Base-by-base conservation (phyloP, 495 filamentous ascomycete species). In the Penicillium taxi region DNA sequence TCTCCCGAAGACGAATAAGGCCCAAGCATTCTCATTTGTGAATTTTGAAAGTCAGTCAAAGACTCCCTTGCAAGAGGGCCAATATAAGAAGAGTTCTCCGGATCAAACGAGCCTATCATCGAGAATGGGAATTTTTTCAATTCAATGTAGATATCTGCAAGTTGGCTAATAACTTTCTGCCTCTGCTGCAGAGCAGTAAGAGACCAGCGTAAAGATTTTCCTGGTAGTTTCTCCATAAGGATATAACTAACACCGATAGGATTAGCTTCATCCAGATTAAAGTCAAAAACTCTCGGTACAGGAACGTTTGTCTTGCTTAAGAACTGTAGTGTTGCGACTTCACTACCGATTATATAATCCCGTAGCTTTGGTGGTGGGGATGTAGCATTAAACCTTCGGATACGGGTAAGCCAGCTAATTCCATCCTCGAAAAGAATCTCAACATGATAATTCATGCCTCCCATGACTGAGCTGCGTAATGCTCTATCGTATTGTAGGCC, bases 151-250 rank as follows among this genome's bases (percentile, higher is more conserved):
- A 64, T 45, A 26, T 69, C 64, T 6, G 53, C 64, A 14, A 66
- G 47, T 44, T 69, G 58, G 33, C 46, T 33, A 45, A 59, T 44
- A 5, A 72, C 42, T 31, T 59, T 63, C 12, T 33, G 32, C 34
- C 44, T 56, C 22, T 64, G 55, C 42, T 50, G 34, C 11, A 39
- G 11, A 20, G 40, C 52, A 17, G 47, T 28, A 19, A 40, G 11
- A 17, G 55, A 41, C 56, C 58, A 66, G 15, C 53, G 33, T 17
- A 66, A 30, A 5, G 60, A 55, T 20, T 39, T 53, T 0, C 66
- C 64, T 17, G 46, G 28, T 33, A 69, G 11, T 45, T 65, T 69
- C 26, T 70, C 62, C 58, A 69, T 62, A 9, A 68, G 52, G 16
- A 72, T 64, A 62, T 46, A 45, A 17, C 35, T 43, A n/a, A 52